phyloP scores from a whole-genome alignment of 148 eudicot species.

The Spergularia bocconei region DNA sequence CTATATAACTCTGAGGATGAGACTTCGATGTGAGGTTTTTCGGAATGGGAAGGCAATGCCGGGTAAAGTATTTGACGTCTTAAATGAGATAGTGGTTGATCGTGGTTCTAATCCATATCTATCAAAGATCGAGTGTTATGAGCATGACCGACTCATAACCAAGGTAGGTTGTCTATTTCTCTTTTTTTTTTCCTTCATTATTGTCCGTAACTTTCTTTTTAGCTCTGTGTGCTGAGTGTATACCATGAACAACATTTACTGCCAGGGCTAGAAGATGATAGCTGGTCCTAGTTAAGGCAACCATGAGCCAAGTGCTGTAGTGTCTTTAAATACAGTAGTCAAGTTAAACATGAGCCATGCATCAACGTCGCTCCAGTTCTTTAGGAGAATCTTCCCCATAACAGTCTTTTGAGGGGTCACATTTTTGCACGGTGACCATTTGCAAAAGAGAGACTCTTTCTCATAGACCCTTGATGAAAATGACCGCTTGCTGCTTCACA shows the following conservation, averaged over 20 bases:
- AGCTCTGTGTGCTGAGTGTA: not conserved
- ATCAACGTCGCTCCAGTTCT: not conserved
- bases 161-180: constrained; percentile 45
- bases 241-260: not conserved
- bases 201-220: not conserved
- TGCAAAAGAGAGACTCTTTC: not conserved
- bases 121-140: constrained; percentile 94
- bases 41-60: constrained; percentile 86
- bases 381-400: not conserved
- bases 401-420: not conserved
- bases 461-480: not conserved
- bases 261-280: not conserved
- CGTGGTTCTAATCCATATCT: constrained; percentile 98
- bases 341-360: not conserved
- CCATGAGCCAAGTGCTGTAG: not conserved
- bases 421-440: not conserved
- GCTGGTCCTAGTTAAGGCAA: not conserved
- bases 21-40: constrained; percentile 87
- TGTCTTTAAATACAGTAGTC: not conserved
- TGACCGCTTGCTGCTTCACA: not conserved
- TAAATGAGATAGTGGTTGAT: constrained; percentile 95
- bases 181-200: not conserved
- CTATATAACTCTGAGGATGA: constrained; percentile 96
- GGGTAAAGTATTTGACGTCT: constrained; percentile 93
- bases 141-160: constrained; percentile 92